Percentiles rank a stretch among this genome's conserved stretches.
Conservation (phyloP, 2,329 filamentous ascomycete genomes). For the Fusarium pseudocircinatum region DNA sequence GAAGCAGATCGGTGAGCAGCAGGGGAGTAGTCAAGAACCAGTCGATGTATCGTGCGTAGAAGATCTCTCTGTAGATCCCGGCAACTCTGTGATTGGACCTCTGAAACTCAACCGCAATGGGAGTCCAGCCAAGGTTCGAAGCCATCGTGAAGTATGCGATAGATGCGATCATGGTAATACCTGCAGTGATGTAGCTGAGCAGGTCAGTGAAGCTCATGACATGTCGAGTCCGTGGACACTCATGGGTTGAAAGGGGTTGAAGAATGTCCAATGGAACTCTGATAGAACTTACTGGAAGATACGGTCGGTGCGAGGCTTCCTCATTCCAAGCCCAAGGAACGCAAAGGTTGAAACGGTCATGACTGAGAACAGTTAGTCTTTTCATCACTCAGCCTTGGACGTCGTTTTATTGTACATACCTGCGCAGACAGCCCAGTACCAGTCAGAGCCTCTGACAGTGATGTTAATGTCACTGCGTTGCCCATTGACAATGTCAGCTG, state of each 20-base stretch:
- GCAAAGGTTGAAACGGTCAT: slow-evolving; percentile 65
- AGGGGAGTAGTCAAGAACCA: slow-evolving; percentile 68
- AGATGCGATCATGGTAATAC: slow-evolving; percentile 59
- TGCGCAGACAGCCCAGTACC: slow-evolving; percentile 61
- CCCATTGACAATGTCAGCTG: slow-evolving; percentile 21
- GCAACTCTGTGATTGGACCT: slow-evolving; percentile 52
- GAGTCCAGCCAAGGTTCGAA: slow-evolving; percentile 58
- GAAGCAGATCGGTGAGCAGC: slow-evolving; percentile 68
- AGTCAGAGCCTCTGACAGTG: slow-evolving; percentile 67
- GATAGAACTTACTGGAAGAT: slow-evolving; percentile 57
- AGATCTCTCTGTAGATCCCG: slow-evolving; percentile 65
- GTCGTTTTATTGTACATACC: neutral
- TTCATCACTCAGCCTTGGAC: accelerated
- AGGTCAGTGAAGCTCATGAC: neutral
- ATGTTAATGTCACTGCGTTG: slow-evolving; percentile 61
- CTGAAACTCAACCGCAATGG: slow-evolving; percentile 63
- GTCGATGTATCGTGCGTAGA: slow-evolving; percentile 64
- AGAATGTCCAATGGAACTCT: accelerated
- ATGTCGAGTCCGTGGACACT: accelerated
- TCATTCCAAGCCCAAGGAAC: slow-evolving; percentile 62
- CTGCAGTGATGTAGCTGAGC: slow-evolving; percentile 56
- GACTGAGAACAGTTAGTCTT: slow-evolving; percentile 58
- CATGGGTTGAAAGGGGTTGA: accelerated
- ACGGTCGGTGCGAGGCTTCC: slow-evolving; percentile 63
- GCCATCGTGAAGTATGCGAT: slow-evolving; percentile 63